These are phyloP conservation scores for Venturia oleaginea DNA, from an alignment of 2,329 filamentous ascomycete species.

Conservation along the genomic window DNA sequence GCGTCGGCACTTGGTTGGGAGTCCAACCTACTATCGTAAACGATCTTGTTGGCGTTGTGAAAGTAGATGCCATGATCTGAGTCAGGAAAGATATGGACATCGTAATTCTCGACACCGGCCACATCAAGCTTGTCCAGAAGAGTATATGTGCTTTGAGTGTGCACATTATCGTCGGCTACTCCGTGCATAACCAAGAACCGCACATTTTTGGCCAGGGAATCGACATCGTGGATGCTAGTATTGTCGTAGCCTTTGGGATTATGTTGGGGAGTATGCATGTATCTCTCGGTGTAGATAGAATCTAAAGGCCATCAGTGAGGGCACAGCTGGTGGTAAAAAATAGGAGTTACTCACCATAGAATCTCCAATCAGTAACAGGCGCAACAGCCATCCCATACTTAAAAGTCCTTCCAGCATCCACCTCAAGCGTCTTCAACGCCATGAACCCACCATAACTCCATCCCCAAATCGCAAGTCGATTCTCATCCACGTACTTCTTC, in stretches of 20 bases:
- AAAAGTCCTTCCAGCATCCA: slow-evolving; percentile 82
- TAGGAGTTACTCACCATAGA: slow-evolving; percentile 59
- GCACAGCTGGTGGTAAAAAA: background rate
- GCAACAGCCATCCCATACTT: slow-evolving; percentile 97
- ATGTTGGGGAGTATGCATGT: slow-evolving; percentile 89
- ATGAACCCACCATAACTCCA: slow-evolving; percentile 97
- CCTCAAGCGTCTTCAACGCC: slow-evolving; percentile 88
- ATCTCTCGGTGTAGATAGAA: slow-evolving; percentile 87
- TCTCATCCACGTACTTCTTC: slow-evolving; percentile 73
- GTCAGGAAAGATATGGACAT: slow-evolving; percentile 93
- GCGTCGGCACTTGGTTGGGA: background rate
- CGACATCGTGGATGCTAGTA: slow-evolving; percentile 64
- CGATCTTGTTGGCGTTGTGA: slow-evolving; percentile 82
- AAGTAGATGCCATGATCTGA: slow-evolving; percentile 93
- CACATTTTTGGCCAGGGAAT: slow-evolving; percentile 64
- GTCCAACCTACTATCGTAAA: slow-evolving; percentile 74
- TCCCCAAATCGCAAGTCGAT: slow-evolving; percentile 88
- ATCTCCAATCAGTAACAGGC: slow-evolving; percentile 96
- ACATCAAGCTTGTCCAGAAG: slow-evolving; percentile 81
- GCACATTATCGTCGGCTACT: slow-evolving; percentile 93
- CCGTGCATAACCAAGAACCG: slow-evolving; percentile 95
- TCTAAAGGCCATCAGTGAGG: slow-evolving; percentile 37
- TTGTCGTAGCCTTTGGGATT: slow-evolving; percentile 71
- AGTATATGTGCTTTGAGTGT: slow-evolving; percentile 87
- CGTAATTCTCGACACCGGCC: slow-evolving; percentile 79